These are phyloP conservation scores for Boletus reticulatus DNA, from an alignment of 768 basidiomycete species.

Conservation along the genomic window DNA sequence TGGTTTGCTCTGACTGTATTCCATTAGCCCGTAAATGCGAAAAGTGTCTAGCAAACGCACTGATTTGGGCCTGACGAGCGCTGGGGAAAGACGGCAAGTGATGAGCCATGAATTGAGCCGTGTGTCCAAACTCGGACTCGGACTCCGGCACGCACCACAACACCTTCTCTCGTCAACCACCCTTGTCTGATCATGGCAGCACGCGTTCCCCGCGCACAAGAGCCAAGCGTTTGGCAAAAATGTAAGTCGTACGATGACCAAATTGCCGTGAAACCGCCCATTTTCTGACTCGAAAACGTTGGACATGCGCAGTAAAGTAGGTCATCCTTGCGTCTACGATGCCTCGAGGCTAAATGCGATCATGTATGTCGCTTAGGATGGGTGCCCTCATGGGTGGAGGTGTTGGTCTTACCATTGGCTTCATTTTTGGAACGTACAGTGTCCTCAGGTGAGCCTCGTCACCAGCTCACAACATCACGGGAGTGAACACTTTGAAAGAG, in stretches of 20 bases:
- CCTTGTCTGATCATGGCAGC: slow-evolving; percentile 22
- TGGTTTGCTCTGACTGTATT: slow-evolving; percentile 78
- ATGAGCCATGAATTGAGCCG: slow-evolving; percentile 9
- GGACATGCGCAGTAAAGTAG: slow-evolving; percentile 54
- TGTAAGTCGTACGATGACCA: slow-evolving; percentile 40
- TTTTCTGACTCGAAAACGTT: slow-evolving; percentile 11
- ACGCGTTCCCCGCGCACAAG: slow-evolving; percentile 40
- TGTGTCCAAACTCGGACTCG: neutral
- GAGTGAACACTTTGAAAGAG: slow-evolving; percentile 43
- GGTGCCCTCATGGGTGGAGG: slow-evolving; percentile 90
- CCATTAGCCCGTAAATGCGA: slow-evolving; percentile 4
- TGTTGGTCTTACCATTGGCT: slow-evolving; percentile 95
- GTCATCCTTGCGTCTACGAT: slow-evolving; percentile 16
- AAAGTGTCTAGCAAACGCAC: slow-evolving; percentile 43
- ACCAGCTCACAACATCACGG: neutral
- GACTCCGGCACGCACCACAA: neutral
- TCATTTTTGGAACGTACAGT: slow-evolving; percentile 93
- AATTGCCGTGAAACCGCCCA: neutral
- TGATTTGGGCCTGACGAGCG: slow-evolving; percentile 85
- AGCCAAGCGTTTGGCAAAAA: slow-evolving; percentile 75
- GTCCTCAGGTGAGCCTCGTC: slow-evolving; percentile 70
- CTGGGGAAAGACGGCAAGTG: slow-evolving; percentile 55
- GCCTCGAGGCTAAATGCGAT: slow-evolving; percentile 4
- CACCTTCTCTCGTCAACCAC: neutral
- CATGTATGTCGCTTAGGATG: slow-evolving; percentile 55